Evolutionary conservation across 2,329 filamentous ascomycete species (phyloP).

Genomic region (Pseudogymnoascus sp.): DNA sequence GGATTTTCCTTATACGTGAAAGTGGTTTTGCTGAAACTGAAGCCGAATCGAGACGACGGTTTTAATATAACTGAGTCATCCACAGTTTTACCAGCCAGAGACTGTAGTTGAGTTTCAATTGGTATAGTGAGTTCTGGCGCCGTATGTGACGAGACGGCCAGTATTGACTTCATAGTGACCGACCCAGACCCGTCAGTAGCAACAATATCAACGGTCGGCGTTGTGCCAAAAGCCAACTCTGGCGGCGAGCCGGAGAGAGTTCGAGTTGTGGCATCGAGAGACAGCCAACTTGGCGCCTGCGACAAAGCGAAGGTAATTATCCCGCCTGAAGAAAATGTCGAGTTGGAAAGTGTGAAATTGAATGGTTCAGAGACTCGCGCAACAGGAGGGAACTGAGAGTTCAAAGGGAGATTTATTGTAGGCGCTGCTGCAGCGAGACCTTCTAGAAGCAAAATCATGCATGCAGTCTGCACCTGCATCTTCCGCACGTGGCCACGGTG

Average conservation of each 20-base stretch:
- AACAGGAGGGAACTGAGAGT: slow-evolving; percentile 74
- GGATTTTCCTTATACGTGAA: slow-evolving; percentile 45
- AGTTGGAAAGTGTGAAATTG: slow-evolving; percentile 60
- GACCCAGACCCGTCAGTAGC: slow-evolving; percentile 61
- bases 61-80: slow-evolving; percentile 51
- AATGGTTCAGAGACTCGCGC: slow-evolving; percentile 61
- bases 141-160: slow-evolving; percentile 57
- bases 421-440: slow-evolving; percentile 26
- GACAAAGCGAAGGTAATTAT: slow-evolving; percentile 59
- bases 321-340: slow-evolving; percentile 60
- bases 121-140: slow-evolving; percentile 48
- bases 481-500: background rate
- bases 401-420: slow-evolving; percentile 60
- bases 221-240: slow-evolving; percentile 45
- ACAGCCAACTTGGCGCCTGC: slow-evolving; percentile 64
- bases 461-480: background rate
- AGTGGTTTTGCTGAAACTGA: slow-evolving; percentile 47
- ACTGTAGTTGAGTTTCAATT: slow-evolving; percentile 48
- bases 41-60: slow-evolving; percentile 44
- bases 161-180: slow-evolving; percentile 54
- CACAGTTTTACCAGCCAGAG: slow-evolving; percentile 50
- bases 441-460: slow-evolving; percentile 4
- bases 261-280: slow-evolving; percentile 55
- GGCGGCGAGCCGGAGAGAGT: slow-evolving; percentile 64
- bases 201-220: slow-evolving; percentile 56